Conservation (phyloP, 2,329 filamentous ascomycete genomes). For the Drechslerella stenobrocha region DNA sequence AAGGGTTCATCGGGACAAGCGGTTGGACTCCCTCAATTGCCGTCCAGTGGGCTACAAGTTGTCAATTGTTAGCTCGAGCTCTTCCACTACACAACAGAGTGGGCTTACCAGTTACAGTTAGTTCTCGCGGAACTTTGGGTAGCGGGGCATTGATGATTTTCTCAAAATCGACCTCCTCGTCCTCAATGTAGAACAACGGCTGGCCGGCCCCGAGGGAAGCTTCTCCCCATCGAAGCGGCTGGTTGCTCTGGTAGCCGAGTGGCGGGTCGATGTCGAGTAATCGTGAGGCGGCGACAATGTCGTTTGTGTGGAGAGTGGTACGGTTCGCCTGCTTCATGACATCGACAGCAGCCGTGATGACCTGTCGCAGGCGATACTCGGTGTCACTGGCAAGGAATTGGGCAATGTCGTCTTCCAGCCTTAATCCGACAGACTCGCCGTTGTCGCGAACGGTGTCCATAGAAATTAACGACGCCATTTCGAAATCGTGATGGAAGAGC, state of each 20-base stretch:
- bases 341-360: slow-evolving; percentile 89
- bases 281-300: slow-evolving; percentile 81
- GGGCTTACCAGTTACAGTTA: slow-evolving; percentile 73
- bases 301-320: slow-evolving; percentile 83
- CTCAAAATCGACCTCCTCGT: slow-evolving; percentile 98
- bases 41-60: slow-evolving; percentile 80
- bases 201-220: slow-evolving; percentile 91
- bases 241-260: slow-evolving; percentile 91
- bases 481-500: not conserved
- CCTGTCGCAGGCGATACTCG: slow-evolving; percentile 90
- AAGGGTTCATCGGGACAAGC: slow-evolving; percentile 93
- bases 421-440: slow-evolving; percentile 91
- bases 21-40: slow-evolving; percentile 97
- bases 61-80: slow-evolving; percentile 20
- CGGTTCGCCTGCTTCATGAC: slow-evolving; percentile 92
- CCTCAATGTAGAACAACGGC: slow-evolving; percentile 94
- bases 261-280: slow-evolving; percentile 91
- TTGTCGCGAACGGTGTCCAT: slow-evolving; percentile 89
- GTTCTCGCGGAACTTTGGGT: slow-evolving; percentile 90
- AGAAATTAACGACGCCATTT: slow-evolving; percentile 39
- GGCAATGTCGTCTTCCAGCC: slow-evolving; percentile 80
- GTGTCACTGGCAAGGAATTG: slow-evolving; percentile 89
- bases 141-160: slow-evolving; percentile 96
- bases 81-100: not conserved
- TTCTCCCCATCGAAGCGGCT: slow-evolving; percentile 87